phyloP scores from a whole-genome alignment of 345 rosid genomes.

The Ricinus communis region DNA sequence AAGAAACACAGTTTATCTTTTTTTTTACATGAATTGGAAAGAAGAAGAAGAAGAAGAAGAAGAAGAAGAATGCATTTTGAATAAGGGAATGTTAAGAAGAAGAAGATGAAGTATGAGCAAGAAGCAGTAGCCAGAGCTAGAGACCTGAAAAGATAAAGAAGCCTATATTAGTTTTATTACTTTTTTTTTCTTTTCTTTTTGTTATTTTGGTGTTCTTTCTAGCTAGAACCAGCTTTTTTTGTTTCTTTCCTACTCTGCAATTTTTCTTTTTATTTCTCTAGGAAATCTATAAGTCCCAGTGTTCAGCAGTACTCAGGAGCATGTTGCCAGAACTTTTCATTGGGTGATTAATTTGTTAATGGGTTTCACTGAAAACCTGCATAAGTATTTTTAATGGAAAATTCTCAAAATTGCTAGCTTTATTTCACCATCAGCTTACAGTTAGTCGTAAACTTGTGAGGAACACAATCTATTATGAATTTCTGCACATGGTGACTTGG shows the following conservation, averaged over 20 bases:
- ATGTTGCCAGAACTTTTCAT: too few relatives aligned
- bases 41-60: neutral
- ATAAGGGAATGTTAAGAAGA: neutral
- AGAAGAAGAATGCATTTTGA: too few relatives aligned
- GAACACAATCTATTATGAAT: too few relatives aligned
- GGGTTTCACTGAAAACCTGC: too few relatives aligned
- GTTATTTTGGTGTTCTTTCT: neutral
- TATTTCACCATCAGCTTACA: too few relatives aligned
- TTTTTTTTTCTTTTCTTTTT: neutral
- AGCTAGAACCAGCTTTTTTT: neutral
- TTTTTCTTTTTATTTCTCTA: constrained; percentile 29
- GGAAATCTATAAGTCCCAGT: constrained; percentile 18
- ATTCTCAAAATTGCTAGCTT: too few relatives aligned
- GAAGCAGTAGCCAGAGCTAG: neutral
- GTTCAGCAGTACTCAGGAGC: neutral
- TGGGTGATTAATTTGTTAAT: too few relatives aligned
- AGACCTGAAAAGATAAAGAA: neutral
- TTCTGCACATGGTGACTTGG: too few relatives aligned
- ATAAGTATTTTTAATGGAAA: too few relatives aligned
- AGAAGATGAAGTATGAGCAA: neutral
- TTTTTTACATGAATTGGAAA: constrained; percentile 17
- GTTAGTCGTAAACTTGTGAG: too few relatives aligned
- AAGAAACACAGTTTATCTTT: too few relatives aligned
- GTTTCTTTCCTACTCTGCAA: constrained; percentile 2
- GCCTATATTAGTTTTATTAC: too few relatives aligned